Conservation (phyloP, 345 rosid species). For the Eucalyptus regnans region DNA sequence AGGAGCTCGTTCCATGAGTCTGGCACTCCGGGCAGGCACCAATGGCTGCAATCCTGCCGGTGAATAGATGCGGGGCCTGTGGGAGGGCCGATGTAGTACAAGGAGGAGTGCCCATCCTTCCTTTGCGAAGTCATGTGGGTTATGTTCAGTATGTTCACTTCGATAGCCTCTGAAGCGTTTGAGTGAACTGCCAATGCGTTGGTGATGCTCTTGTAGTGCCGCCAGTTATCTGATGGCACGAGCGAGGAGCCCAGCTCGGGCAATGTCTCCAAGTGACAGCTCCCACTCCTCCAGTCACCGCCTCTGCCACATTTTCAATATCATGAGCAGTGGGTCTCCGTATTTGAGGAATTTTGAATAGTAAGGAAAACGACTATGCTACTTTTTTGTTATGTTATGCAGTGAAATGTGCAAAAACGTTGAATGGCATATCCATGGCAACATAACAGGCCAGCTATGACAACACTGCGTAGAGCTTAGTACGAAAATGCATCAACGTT, state of each 20-base stretch:
- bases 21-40: slow-evolving; percentile 49
- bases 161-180: not conserved
- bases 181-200: slow-evolving; percentile 3
- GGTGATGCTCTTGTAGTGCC: slow-evolving; percentile 6
- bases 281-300: slow-evolving; percentile 25
- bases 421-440: not conserved
- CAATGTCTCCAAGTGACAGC: slow-evolving; percentile 27
- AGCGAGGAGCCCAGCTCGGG: slow-evolving; percentile 21
- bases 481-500: not conserved
- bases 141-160: slow-evolving; percentile 14
- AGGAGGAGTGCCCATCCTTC: slow-evolving; percentile 36
- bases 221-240: slow-evolving; percentile 18
- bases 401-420: not conserved
- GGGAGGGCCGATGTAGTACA: slow-evolving; percentile 7
- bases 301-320: slow-evolving; percentile 13
- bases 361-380: not conserved
- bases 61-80: not conserved
- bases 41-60: slow-evolving; percentile 40
- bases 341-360: not conserved
- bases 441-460: not conserved
- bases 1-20: slow-evolving; percentile 42
- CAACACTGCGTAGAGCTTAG: not conserved
- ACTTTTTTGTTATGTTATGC: not conserved
- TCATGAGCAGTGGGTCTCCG: not conserved
- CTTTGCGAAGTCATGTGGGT: slow-evolving; percentile 23